A percentile compares a stretch with the other conserved stretches of the same genome.
These are phyloP conservation scores for Saccharomyces uvarum DNA, from an alignment of 1,139 yeast genomes.

Conservation along the genomic window DNA sequence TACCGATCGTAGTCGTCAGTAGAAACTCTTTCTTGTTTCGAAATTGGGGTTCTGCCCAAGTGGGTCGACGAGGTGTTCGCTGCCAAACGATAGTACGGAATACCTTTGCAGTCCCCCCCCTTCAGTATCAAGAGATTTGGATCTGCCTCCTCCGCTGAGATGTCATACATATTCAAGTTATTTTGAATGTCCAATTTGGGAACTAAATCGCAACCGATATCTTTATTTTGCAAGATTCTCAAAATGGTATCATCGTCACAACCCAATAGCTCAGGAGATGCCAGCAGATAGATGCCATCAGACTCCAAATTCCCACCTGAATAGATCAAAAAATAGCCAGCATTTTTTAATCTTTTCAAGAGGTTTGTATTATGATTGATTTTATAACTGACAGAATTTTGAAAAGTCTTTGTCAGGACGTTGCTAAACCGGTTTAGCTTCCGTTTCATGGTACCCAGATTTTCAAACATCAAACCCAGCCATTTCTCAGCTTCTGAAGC, in stretches of 20 bases:
- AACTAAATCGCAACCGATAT: slow-evolving; percentile 31
- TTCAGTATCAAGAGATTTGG: slow-evolving; percentile 7
- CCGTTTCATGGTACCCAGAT: slow-evolving; percentile 74
- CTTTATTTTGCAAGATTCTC: slow-evolving; percentile 28
- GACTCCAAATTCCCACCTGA: slow-evolving; percentile 59
- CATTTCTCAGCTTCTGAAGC: slow-evolving; percentile 62
- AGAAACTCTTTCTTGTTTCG: background rate
- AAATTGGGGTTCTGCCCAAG: background rate
- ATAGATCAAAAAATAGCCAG: slow-evolving; percentile 70
- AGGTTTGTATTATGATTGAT: slow-evolving; percentile 50
- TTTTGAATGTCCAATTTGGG: slow-evolving; percentile 22
- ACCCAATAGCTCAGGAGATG: slow-evolving; percentile 31
- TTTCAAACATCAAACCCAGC: slow-evolving; percentile 71
- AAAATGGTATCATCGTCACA: slow-evolving; percentile 29
- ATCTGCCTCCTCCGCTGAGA: slow-evolving; percentile 15
- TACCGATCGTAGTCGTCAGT: background rate
- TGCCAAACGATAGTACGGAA: background rate
- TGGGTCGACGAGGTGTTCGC: background rate
- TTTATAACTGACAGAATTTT: slow-evolving; percentile 64
- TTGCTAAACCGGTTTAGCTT: slow-evolving; percentile 69
- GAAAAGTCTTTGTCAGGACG: slow-evolving; percentile 58
- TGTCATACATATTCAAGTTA: slow-evolving; percentile 19
- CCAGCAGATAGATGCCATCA: slow-evolving; percentile 44
- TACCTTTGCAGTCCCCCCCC: background rate
- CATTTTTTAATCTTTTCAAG: slow-evolving; percentile 41